These are phyloP conservation scores for Penicillium palitans DNA, from an alignment of 2,329 filamentous ascomycete species.

Conservation along the genomic window DNA sequence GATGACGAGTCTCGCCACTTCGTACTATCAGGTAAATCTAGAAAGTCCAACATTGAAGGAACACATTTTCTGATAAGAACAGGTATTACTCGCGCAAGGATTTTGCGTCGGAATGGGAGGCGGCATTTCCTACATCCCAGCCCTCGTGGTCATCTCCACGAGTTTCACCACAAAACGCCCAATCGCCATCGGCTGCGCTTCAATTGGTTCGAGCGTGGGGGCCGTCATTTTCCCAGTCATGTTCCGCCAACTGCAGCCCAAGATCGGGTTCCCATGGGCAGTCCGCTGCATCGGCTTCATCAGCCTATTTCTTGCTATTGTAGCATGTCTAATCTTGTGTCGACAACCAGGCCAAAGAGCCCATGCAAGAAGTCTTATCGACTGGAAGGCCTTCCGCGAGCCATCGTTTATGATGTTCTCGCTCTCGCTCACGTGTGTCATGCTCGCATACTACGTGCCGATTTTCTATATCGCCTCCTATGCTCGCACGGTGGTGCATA, in stretches of 20 bases:
- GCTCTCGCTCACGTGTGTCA: conserved; percentile 48
- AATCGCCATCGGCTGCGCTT: conserved; percentile 58
- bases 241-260: conserved; percentile 54
- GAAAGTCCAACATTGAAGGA: neutral
- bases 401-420: conserved; percentile 46
- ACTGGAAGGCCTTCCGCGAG: conserved; percentile 43
- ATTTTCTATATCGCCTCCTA: conserved; percentile 48
- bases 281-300: conserved; percentile 59
- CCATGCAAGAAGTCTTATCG: conserved; percentile 43
- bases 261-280: conserved; percentile 61
- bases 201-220: conserved; percentile 59
- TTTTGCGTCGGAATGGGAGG: conserved; percentile 36
- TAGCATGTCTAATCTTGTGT: conserved; percentile 40
- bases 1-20: conserved; percentile 32
- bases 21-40: conserved; percentile 31
- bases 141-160: conserved; percentile 33
- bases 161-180: conserved; percentile 49
- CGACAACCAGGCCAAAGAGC: conserved; percentile 40
- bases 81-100: conserved; percentile 50
- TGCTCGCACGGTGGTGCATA: conserved; percentile 47
- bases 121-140: conserved; percentile 35
- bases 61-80: neutral
- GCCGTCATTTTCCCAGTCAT: conserved; percentile 62
- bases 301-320: conserved; percentile 43
- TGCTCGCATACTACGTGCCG: conserved; percentile 51